Base-by-base conservation (phyloP, 306 rosid species). In the Bauhinia variegata region DNA sequence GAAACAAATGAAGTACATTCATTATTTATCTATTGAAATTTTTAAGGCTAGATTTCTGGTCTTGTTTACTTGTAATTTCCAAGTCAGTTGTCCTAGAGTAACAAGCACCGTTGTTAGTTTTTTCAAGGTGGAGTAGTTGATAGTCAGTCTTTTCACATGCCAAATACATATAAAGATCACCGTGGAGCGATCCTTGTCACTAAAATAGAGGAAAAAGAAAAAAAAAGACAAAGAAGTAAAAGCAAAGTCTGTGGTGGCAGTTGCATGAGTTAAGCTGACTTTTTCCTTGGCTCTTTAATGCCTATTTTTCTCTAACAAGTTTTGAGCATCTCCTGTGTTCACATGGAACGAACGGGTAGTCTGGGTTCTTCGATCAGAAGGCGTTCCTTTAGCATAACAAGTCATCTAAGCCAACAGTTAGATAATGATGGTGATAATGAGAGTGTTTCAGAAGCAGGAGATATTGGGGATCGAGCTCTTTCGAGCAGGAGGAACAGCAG, bases 381-480 rank as follows among this genome's bases (percentile, higher is more conserved):
- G 69, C 77, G 71, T 48, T 89, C 96, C 4, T 58, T 84, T 12
- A 82, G 87, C 67, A 63, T 83, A 7, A 69, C 87, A 17, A 78
- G 80, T 41, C 69, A 59, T 51, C 54, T 39, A 11, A 80, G 79
- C 33, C 44, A 63, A 33, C 81, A 51, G n/a, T 47, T 53, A 33
- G 87, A 81, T 14, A 61, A 80, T 56, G 78, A 80, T 33, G 68
- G 18, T 18, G 89, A 79, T 23, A 54, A 60, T 12, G 96, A 79
- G 33, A 65, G 41, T 54, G 91, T 85, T 54, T 89, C 98, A 17
- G 91, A 93, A 76, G 97, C 88, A 4, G 99, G 99, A 28, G 99
- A 93, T 47, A 86, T 88, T 13, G 96, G 99, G 30, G 96, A 93
- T 65, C 76, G 97, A 30, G 91, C 87, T 54, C 91, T 88, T 69